Percentiles rank a stretch among this genome's conserved stretches.
phyloP scores from a whole-genome alignment of 2,329 filamentous ascomycete species.

The Aspergillus viridinutans region DNA sequence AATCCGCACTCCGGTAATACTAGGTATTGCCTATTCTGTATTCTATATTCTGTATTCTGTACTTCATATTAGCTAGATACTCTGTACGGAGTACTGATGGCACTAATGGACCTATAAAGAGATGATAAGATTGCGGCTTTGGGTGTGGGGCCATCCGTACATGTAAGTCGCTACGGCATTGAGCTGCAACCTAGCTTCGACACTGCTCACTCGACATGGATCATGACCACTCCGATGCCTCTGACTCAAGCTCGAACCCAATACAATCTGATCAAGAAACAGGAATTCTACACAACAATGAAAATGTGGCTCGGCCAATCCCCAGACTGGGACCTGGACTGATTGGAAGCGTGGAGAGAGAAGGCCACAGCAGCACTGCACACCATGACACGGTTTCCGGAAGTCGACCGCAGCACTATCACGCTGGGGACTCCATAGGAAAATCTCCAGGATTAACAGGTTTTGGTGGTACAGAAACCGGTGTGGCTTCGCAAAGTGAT shows the following conservation, averaged over 20 bases:
- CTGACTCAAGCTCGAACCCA: constrained; percentile 18
- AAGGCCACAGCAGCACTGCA: not conserved
- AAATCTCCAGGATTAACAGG: not conserved
- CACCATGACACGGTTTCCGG: not conserved
- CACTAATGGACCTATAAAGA: not conserved
- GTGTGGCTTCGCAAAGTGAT: not conserved
- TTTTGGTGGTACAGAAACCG: not conserved
- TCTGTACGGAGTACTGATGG: not conserved
- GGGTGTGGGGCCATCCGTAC: constrained; percentile 4
- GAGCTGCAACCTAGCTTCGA: not conserved
- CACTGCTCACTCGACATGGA: constrained; percentile 26
- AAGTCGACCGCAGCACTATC: constrained; percentile 4
- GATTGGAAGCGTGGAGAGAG: constrained; percentile 9
- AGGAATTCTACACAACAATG: constrained; percentile 11
- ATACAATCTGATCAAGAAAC: constrained; percentile 11
- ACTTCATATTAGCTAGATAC: not conserved
- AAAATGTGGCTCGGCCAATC: constrained; percentile 3
- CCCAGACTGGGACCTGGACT: constrained; percentile 5
- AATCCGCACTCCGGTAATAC: not conserved
- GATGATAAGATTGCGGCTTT: constrained; percentile 1
- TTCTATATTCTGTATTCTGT: not conserved
- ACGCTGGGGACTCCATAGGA: not conserved
- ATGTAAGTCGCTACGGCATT: constrained; percentile 9
- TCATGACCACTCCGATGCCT: constrained; percentile 21
- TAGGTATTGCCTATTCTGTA: not conserved